Conservation (phyloP, 169 alveolate genomes). For the Perkinsus olseni region DNA sequence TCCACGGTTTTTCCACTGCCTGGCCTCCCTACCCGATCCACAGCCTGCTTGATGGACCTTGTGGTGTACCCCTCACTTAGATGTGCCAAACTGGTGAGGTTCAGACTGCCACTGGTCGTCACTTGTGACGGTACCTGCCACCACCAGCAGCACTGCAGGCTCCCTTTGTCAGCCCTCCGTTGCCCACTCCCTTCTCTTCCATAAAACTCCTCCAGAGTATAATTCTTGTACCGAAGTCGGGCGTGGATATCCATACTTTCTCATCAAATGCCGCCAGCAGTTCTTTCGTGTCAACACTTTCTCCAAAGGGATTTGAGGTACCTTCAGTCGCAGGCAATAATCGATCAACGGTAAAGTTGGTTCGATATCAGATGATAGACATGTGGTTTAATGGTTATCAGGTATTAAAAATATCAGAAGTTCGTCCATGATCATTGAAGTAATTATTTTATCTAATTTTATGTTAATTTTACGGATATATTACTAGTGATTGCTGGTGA, state of each 20-base stretch:
- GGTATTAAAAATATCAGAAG: too few relatives aligned
- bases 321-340: background rate
- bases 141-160: background rate
- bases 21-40: slow-evolving; percentile 23
- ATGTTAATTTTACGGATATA: too few relatives aligned
- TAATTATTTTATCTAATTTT: too few relatives aligned
- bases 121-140: background rate
- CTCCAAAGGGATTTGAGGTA: slow-evolving; percentile 63
- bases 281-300: slow-evolving; percentile 50
- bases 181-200: slow-evolving; percentile 16
- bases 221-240: slow-evolving; percentile 66
- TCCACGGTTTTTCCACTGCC: background rate
- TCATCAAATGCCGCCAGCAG: slow-evolving; percentile 62
- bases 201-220: slow-evolving; percentile 56
- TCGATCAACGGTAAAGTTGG: too few relatives aligned
- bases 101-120: slow-evolving; percentile 14
- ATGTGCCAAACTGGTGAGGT: slow-evolving; percentile 55
- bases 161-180: background rate
- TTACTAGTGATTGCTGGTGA: too few relatives aligned
- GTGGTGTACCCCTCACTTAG: slow-evolving; percentile 64
- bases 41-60: slow-evolving; percentile 39
- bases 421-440: too few relatives aligned
- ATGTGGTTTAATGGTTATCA: too few relatives aligned
- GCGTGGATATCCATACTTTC: slow-evolving; percentile 67
- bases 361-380: too few relatives aligned